Evolutionary conservation across 768 basidiomycete genomes (phyloP).

Genomic region (Boletus subcaerulescens): DNA sequence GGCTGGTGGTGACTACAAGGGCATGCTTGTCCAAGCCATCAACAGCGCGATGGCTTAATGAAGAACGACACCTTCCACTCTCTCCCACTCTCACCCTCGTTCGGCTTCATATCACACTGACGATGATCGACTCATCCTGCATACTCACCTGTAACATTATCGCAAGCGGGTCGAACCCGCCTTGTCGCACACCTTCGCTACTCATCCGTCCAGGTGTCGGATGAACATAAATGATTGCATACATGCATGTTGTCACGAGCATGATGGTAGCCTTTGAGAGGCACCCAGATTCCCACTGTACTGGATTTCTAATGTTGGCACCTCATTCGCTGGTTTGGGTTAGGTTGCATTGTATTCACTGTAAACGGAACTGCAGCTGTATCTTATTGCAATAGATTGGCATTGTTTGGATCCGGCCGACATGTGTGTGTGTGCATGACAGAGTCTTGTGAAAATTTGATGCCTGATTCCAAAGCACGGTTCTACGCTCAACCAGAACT

Average conservation of each 20-base stretch:
- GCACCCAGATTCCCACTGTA: neutral
- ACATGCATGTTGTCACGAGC: neutral
- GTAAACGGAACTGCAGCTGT: neutral
- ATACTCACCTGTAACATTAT: neutral
- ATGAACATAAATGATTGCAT: neutral
- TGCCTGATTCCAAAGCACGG: no score
- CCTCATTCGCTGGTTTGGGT: neutral
- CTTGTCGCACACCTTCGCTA: neutral
- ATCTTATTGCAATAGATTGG: slow-evolving; percentile 2
- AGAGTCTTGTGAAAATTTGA: no score
- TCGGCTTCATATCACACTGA: slow-evolving; percentile 4
- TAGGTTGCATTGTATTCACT: neutral
- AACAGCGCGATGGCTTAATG: slow-evolving; percentile 23
- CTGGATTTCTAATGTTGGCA: neutral
- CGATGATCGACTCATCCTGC: slow-evolving; percentile 24
- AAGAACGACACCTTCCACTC: slow-evolving; percentile 3
- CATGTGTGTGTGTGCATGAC: no score
- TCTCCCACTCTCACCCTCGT: slow-evolving; percentile 2
- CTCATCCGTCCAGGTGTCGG: slow-evolving; percentile 18
- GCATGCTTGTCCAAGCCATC: slow-evolving; percentile 36
- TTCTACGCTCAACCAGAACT: no score
- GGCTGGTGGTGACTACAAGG: slow-evolving; percentile 40
- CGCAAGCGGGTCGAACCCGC: slow-evolving; percentile 9
- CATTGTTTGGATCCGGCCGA: neutral
- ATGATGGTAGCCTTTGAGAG: slow-evolving; percentile 16